Evolutionary conservation across 139 green algal genomes (phyloP), one percentile per base, ranked within the genome.

Genomic region (Micractinium sp.): DNA sequence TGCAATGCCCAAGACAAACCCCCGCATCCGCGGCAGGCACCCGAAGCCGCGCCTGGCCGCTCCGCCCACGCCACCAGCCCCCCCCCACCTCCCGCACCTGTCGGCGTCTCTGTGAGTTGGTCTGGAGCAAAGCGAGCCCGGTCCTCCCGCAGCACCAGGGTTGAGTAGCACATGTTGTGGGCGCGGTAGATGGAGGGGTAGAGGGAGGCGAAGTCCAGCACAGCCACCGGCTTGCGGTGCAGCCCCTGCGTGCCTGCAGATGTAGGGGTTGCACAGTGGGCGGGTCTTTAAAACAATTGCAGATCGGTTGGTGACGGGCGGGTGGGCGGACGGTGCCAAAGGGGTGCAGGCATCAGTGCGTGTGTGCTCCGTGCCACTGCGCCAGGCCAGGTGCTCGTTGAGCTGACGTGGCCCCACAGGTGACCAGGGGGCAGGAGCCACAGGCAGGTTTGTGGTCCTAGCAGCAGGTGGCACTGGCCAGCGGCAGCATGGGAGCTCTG

Each of bases 141-240:
- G 74, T 97, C 95, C 29, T 95, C 92, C 20, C 18, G 66, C 77
- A 96, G 93, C 77, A 98, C 75, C 89, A 98, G 94, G 13, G 94
- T 98, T 35, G 91, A 94, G 93, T 97, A 98, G 87, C 95, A 98
- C 75, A 98, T 91, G 92, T 98, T 98, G 91, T 98, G 82, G 0
- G 95, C 94, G 14, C 94, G 69, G 87, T 95, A 97, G 35, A 97
- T 85, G 56, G 89, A 93, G 33, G 95, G 86, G 29, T 69, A 67
- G 53, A 98, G 87, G 76, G 80, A 92, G 60, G 95, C 95, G 93
- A 98, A 98, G 93, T 98, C 95, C 86, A 97, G 86, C 31, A 93
- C 92, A 25, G 92, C 94, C 0, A 98, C 95, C 0, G 95, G 95
- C 1, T 85, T 74, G n/a, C 86, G 89, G 90, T 98, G 96, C 79